A percentile compares a stretch with the other conserved stretches of the same genome.
These are phyloP conservation scores for Soucietia sequanensis DNA, from an alignment of 805 yeast genomes.

Conservation along the genomic window DNA sequence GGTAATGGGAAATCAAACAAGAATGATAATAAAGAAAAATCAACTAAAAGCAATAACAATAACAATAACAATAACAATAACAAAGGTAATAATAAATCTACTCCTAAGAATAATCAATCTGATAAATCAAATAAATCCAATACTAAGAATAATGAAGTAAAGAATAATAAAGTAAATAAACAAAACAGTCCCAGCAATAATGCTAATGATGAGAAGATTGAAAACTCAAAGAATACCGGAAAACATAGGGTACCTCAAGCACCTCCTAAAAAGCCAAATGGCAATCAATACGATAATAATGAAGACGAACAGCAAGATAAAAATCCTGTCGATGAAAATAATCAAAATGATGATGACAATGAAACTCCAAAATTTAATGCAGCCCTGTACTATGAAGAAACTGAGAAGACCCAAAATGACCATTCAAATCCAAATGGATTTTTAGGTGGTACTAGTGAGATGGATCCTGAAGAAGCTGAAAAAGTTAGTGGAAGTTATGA, in stretches of 20 bases:
- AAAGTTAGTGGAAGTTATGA: conserved; percentile 12
- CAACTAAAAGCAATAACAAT: too few species aligned
- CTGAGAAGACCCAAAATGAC: conserved; percentile 5
- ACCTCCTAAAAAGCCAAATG: not conserved
- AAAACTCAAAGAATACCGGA: too few species aligned
- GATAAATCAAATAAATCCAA: not conserved
- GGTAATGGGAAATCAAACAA: not conserved
- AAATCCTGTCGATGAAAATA: not conserved
- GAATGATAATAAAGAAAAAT: not conserved
- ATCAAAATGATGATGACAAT: conserved; percentile 2
- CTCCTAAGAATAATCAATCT: not conserved
- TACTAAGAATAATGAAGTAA: not conserved
- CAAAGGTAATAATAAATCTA: not conserved
- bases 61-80: too few species aligned
- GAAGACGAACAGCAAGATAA: not conserved
- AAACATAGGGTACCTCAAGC: not conserved
- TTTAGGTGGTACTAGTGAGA: conserved; percentile 21
- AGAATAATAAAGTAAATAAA: too few species aligned
- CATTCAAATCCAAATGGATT: conserved; percentile 15
- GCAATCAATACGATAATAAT: not conserved
- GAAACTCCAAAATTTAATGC: not conserved
- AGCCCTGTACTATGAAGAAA: conserved; percentile 3
- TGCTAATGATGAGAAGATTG: too few species aligned
- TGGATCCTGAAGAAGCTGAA: conserved; percentile 15
- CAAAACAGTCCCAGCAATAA: not conserved